Evolutionary conservation across 495 filamentous ascomycete species (phyloP).

Genomic region (Durotheca rogersii): DNA sequence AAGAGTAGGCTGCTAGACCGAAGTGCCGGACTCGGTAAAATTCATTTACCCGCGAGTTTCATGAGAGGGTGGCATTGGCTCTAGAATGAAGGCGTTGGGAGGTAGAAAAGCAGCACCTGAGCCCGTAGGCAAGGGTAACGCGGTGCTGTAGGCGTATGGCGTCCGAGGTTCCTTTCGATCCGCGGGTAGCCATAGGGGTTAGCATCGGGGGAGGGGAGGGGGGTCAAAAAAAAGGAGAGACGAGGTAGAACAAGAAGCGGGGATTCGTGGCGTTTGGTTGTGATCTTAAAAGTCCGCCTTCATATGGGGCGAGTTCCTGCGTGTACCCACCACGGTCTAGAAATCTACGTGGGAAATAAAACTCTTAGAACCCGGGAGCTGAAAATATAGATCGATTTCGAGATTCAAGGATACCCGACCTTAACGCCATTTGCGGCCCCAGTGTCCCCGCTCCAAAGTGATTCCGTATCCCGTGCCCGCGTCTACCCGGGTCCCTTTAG

Average conservation of each 20-base stretch:
- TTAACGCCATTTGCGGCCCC: neutral
- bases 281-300: neutral
- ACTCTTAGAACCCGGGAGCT: too few relatives aligned
- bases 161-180: slow-evolving; percentile 4
- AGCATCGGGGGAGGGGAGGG: neutral
- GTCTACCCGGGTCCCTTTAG: neutral
- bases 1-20: slow-evolving; percentile 38
- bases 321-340: neutral
- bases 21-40: neutral
- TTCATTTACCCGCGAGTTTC: neutral
- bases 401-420: neutral
- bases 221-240: too few relatives aligned
- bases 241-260: neutral
- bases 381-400: too few relatives aligned
- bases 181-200: slow-evolving; percentile 3
- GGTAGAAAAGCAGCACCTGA: neutral
- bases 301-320: neutral
- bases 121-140: neutral
- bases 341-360: too few relatives aligned
- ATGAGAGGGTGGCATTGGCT: neutral
- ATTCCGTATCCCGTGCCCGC: neutral
- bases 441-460: neutral
- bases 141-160: slow-evolving; percentile 1
- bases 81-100: neutral
- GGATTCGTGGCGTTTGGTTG: slow-evolving; percentile 1